Percentiles rank a stretch among this genome's conserved stretches.
Evolutionary conservation across 192 early-diverging fungal genomes (phyloP).

Genomic region (Fimicolochytrium jonesii): DNA sequence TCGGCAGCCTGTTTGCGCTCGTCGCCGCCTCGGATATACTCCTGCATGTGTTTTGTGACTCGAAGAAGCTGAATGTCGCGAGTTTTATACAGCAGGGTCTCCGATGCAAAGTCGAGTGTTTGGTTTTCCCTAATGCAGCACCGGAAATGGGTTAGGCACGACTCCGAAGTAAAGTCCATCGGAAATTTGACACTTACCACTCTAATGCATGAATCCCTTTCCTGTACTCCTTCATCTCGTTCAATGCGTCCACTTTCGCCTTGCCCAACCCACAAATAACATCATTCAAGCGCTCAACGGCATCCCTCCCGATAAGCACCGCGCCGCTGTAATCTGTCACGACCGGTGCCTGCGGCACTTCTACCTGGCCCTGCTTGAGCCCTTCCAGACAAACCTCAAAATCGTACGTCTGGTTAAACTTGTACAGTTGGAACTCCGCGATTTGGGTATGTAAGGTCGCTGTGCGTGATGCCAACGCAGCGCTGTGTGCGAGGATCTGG

Average conservation of each 20-base stretch:
- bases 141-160: too few relatives aligned
- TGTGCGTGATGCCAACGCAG: neutral
- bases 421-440: slow-evolving; percentile 21
- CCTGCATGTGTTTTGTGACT: slow-evolving; percentile 63
- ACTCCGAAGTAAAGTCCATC: too few relatives aligned
- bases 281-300: slow-evolving; percentile 54
- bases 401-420: slow-evolving; percentile 51
- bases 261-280: slow-evolving; percentile 45
- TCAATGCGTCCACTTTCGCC: slow-evolving; percentile 53
- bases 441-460: slow-evolving; percentile 1
- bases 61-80: slow-evolving; percentile 59
- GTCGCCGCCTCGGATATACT: slow-evolving; percentile 55
- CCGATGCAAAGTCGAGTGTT: slow-evolving; percentile 62
- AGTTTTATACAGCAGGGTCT: slow-evolving; percentile 48
- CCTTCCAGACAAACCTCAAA: slow-evolving; percentile 45
- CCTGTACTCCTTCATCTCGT: slow-evolving; percentile 61
- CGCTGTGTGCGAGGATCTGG: neutral
- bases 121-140: slow-evolving; percentile 54
- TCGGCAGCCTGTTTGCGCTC: slow-evolving; percentile 49
- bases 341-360: slow-evolving; percentile 55
- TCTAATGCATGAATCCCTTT: slow-evolving; percentile 61
- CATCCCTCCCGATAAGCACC: slow-evolving; percentile 45
- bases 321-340: slow-evolving; percentile 57
- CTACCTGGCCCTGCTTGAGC: slow-evolving; percentile 61
- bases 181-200: too few relatives aligned